Evolutionary conservation across 768 basidiomycete genomes (phyloP), one percentile per base, ranked within the genome.

Genomic region (Baorangia bicolor): DNA sequence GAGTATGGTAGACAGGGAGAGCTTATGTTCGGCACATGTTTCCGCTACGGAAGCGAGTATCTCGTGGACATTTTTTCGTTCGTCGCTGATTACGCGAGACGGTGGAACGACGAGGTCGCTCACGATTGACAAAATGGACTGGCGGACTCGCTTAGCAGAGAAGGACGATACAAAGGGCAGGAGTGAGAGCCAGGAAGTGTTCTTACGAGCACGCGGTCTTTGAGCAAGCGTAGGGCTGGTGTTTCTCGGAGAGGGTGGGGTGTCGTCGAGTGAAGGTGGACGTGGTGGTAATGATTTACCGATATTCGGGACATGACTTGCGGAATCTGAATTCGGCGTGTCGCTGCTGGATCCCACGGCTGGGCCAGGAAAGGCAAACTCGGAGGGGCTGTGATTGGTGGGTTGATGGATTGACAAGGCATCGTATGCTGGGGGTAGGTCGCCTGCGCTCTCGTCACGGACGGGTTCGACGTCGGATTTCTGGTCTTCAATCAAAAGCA

Each of bases 31-130:
- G 3, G 68, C 57, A 61, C 88, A 90, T 0, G 81, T 83, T 23
- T 84, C 81, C 0, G 78, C 77, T 58, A 86, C 85, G 63, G 82
- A 84, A 31, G 78, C 76, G 10, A 90, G 77, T 20, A 88, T 78
- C 25, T 61, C 66, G 4, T 71, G 57, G 0, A 75, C 73, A 10
- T 53, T 49, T 16, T 34, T 51, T 25, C 40, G 55, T 14, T 54
- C 51, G 2, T 13, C 21, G n/a, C 23, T 31, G 30, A 23, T 23
- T 25, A 21, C 18, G 14, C 42, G 57, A 14, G 58, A 55, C 1
- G 57, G 52, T 5, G 57, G 51, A 14, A 52, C 21, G 11, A 83
- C 78, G 28, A 85, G 74, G 62, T 86, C 85, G 13, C 78, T 77
- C 13, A 88, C 60, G 20, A 83, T 74, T 2, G 75, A 74, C 2